Conservation (phyloP, 1,139 yeast species). For the Protomyces pachydermus region DNA sequence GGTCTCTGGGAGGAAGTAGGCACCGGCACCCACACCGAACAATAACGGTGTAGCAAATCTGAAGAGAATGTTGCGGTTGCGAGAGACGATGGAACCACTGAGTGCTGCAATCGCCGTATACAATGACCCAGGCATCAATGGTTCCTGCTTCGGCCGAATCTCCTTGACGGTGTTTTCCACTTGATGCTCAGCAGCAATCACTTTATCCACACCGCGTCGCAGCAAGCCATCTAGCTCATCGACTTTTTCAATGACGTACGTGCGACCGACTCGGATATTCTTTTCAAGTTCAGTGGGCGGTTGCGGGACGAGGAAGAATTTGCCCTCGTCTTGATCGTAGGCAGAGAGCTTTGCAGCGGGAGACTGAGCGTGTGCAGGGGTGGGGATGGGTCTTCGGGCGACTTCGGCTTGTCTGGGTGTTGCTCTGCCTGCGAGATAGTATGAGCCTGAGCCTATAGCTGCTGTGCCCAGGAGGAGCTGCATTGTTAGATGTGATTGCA, state of each 20-base stretch:
- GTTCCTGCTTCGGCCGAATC: slow-evolving; percentile 22
- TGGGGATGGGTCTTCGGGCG: neutral
- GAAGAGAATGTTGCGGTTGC: slow-evolving; percentile 24
- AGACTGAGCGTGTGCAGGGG: neutral
- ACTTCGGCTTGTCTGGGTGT: neutral
- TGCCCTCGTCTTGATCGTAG: slow-evolving; percentile 14
- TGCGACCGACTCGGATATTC: slow-evolving; percentile 9
- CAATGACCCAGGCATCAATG: slow-evolving; percentile 28
- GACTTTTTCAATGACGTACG: neutral
- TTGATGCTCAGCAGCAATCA: slow-evolving; percentile 22
- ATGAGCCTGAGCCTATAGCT: neutral
- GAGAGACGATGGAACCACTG: slow-evolving; percentile 29
- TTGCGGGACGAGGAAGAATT: slow-evolving; percentile 15
- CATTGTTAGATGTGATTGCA: neutral
- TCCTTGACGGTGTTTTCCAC: slow-evolving; percentile 23
- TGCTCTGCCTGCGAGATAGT: neutral
- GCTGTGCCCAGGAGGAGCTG: neutral
- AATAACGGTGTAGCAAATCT: slow-evolving; percentile 26
- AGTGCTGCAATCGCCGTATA: slow-evolving; percentile 27
- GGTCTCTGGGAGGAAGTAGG: slow-evolving; percentile 27
- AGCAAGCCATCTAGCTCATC: slow-evolving; percentile 12
- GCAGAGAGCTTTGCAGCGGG: slow-evolving; percentile 7
- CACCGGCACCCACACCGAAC: slow-evolving; percentile 27
- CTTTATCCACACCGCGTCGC: slow-evolving; percentile 17
- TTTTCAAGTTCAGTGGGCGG: slow-evolving; percentile 7